Conservation (phyloP, 2,329 filamentous ascomycete genomes). For the Pezicula radicicola region DNA sequence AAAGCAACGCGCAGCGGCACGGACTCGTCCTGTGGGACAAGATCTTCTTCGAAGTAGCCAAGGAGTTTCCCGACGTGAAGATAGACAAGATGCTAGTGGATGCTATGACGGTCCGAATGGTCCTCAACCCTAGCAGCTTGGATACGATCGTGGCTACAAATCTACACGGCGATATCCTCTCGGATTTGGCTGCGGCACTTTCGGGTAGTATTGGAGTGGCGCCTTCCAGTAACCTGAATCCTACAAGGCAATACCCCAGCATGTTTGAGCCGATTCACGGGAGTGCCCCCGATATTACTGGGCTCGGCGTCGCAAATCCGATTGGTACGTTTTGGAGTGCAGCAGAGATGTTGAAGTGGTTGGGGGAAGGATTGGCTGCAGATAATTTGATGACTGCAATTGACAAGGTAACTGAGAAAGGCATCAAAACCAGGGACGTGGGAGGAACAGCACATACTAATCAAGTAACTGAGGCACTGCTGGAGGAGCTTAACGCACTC, state of each 20-base stretch:
- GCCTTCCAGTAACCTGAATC: conserved; percentile 64
- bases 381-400: conserved; percentile 45
- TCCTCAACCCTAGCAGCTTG: conserved; percentile 50
- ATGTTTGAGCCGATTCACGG: conserved; percentile 60
- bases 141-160: conserved; percentile 62
- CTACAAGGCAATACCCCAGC: conserved; percentile 45
- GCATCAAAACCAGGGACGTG: conserved; percentile 47
- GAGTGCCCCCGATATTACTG: conserved; percentile 52
- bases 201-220: conserved; percentile 69
- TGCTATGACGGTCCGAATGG: conserved; percentile 43
- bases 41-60: conserved; percentile 47
- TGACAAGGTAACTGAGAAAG: conserved; percentile 47
- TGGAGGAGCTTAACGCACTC: too few species aligned
- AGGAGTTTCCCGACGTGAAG: conserved; percentile 54
- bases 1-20: conserved; percentile 60
- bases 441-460: too few species aligned
- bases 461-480: too few species aligned
- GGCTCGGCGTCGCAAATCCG: conserved; percentile 51
- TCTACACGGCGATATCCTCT: conserved; percentile 60
- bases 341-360: conserved; percentile 52
- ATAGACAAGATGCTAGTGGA: conserved; percentile 64
- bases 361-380: conserved; percentile 49
- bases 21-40: conserved; percentile 66
- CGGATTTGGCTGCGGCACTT: conserved; percentile 64
- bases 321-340: conserved; percentile 54